Evolutionary conservation across 2,329 filamentous ascomycete species (phyloP), one percentile per base, ranked within the genome.

Genomic region (Colletotrichum tofieldiae): DNA sequence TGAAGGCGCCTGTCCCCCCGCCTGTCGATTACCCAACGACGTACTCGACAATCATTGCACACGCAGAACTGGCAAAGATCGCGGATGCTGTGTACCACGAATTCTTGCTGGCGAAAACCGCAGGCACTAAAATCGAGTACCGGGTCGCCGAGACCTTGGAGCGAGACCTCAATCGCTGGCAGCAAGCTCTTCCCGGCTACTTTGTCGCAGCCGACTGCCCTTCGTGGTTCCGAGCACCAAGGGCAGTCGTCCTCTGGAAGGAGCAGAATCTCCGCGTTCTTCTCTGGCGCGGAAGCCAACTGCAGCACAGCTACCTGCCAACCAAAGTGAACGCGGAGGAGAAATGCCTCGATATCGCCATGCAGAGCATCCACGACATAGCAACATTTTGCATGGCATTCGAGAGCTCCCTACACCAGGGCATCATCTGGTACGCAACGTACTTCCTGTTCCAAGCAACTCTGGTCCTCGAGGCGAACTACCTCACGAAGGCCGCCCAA

Each of bases 381-480:
- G 77, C 79, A 11, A 72, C 71, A 1, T 85, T 82, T 66, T 84
- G 83, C 78, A 75, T 73, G 6, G 65, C 75, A 0, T 74, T 77
- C 23, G 75, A 76, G 12, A 72, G 70, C 4, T 66, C 67, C 9
- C 75, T 82, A 7, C 80, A 81, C 23, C 77, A 79, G 20, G 78
- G 84, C 45, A 74, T 81, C 5, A 78, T 78, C 2, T 85, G 84
- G 84, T 86, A 86, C 71, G 81, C 80, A 1, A 81, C 83, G 14
- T 86, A 84, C 74, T 85, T 85, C 67, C 75, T 85, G 1, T 86
- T 86, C 66, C 84, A 86, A 65, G 84, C 83, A 0, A 80, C 80
- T 0, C 76, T 86, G 3, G 83, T 86, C 3, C 81, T 82, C 1
- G 79, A 81, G 52, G 75, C 76, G 77, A 92, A 65, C 20, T 58